Evolutionary conservation across 805 yeast species (phyloP).

Genomic region (Scheffersomyces ergatensis): DNA sequence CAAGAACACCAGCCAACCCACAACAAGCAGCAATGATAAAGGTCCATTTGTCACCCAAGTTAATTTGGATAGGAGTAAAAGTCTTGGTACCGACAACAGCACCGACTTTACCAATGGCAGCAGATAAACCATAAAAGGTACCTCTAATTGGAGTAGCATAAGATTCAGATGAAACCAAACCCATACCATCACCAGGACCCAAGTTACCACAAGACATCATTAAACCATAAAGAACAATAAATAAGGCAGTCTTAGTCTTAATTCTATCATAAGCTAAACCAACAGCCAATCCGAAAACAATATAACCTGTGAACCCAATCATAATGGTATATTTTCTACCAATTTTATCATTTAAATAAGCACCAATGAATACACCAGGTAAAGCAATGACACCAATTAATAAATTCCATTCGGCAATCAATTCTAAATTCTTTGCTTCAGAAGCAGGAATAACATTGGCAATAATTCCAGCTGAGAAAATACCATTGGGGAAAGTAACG

Average conservation of each 20-base stretch:
- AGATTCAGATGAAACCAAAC: slow-evolving; percentile 60
- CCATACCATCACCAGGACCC: slow-evolving; percentile 80
- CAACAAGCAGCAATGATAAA: slow-evolving; percentile 76
- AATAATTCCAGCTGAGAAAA: slow-evolving; percentile 61
- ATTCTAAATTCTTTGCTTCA: slow-evolving; percentile 42
- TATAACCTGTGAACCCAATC: slow-evolving; percentile 68
- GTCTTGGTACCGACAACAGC: slow-evolving; percentile 80
- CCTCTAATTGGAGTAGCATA: slow-evolving; percentile 80
- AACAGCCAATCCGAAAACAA: slow-evolving; percentile 69
- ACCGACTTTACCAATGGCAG: slow-evolving; percentile 81
- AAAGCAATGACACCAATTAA: slow-evolving; percentile 61
- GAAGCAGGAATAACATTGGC: slow-evolving; percentile 40
- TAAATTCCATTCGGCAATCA: slow-evolving; percentile 71
- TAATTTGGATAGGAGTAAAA: slow-evolving; percentile 63
- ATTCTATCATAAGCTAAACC: slow-evolving; percentile 62
- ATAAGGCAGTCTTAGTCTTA: slow-evolving; percentile 55
- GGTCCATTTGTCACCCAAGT: slow-evolving; percentile 71
- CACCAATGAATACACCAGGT: slow-evolving; percentile 75
- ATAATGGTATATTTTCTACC: slow-evolving; percentile 75
- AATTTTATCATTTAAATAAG: slow-evolving; percentile 56
- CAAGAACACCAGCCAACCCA: slow-evolving; percentile 62
- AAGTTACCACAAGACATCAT: slow-evolving; percentile 69
- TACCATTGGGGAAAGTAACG: slow-evolving; percentile 77
- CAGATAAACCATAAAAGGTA: slow-evolving; percentile 69
- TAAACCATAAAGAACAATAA: slow-evolving; percentile 70